A percentile compares a stretch with the other conserved stretches of the same genome.
phyloP scores from a whole-genome alignment of 2,329 filamentous ascomycete species.

The Sphaerulina musiva region DNA sequence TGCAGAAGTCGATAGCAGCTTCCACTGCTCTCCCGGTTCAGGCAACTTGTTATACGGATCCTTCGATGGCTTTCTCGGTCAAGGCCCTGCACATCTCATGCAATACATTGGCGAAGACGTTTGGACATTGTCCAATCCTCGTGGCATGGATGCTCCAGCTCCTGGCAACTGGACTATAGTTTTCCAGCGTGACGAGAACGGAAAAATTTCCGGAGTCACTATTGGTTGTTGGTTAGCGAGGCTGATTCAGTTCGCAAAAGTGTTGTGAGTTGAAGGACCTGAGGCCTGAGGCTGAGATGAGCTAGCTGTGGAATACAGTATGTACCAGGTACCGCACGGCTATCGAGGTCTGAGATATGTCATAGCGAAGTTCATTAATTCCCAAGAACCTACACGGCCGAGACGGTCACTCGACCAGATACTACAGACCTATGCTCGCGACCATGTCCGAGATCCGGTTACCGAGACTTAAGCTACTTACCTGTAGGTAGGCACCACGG shows the following conservation, averaged over 20 bases:
- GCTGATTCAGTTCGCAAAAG: conserved; percentile 20
- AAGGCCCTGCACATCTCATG: conserved; percentile 37
- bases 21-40: conserved; percentile 31
- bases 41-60: conserved; percentile 39
- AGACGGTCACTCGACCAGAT: no score
- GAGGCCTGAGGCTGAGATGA: neutral
- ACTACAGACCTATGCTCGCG: no score
- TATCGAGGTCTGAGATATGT: neutral
- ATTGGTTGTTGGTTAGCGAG: conserved; percentile 42
- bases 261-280: neutral
- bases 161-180: conserved; percentile 43
- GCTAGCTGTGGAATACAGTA: neutral
- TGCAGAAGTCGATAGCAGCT: conserved; percentile 35
- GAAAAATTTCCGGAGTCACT: conserved; percentile 25
- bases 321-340: neutral
- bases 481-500: no score
- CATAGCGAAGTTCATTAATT: no score
- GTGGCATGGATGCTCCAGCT: conserved; percentile 39
- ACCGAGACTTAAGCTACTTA: no score
- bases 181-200: conserved; percentile 24
- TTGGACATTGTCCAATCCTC: conserved; percentile 36
- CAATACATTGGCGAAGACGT: conserved; percentile 37
- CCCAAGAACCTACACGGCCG: no score
- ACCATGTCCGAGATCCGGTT: no score
- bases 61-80: conserved; percentile 41